Percentiles rank a stretch among this genome's conserved stretches.
These are phyloP conservation scores for Wickerhamiella sorbophila DNA, from an alignment of 805 yeast species.

Conservation along the genomic window DNA sequence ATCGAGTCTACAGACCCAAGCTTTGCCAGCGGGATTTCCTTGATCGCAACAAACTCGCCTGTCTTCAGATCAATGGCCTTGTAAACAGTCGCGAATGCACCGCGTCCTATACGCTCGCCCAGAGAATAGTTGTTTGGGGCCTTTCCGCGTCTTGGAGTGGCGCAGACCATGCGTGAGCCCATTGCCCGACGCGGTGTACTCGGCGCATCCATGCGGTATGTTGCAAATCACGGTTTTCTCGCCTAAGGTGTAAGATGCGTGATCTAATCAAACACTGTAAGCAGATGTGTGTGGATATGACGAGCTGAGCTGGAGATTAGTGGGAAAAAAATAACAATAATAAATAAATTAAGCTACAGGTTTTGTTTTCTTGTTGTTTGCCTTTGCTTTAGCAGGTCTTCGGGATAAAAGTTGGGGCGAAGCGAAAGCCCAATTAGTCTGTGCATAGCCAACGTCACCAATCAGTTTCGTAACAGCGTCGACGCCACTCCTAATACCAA, in stretches of 20 bases:
- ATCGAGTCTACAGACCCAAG: constrained; percentile 26
- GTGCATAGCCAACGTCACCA: constrained; percentile 7
- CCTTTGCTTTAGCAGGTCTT: no score
- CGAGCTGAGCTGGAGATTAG: no score
- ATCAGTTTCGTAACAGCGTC: constrained; percentile 4
- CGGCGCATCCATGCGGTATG: not conserved
- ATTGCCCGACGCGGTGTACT: constrained; percentile 12
- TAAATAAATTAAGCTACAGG: no score
- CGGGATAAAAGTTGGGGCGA: not conserved
- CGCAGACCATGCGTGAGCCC: constrained; percentile 16
- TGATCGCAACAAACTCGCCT: constrained; percentile 60
- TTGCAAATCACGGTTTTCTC: not conserved
- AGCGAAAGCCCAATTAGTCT: constrained; percentile 14
- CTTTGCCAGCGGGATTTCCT: constrained; percentile 48
- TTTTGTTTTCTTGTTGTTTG: no score
- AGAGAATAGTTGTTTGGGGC: constrained; percentile 21
- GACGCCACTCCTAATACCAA: constrained; percentile 5
- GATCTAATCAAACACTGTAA: no score
- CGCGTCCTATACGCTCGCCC: constrained; percentile 62
- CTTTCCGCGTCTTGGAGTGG: constrained; percentile 16
- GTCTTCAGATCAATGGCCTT: constrained; percentile 55
- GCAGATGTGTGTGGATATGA: no score
- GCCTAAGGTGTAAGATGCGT: not conserved
- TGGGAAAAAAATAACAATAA: no score
- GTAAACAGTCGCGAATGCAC: constrained; percentile 84